Base-by-base conservation (phyloP, 2,329 filamentous ascomycete genomes). In the Thelonectria olida region DNA sequence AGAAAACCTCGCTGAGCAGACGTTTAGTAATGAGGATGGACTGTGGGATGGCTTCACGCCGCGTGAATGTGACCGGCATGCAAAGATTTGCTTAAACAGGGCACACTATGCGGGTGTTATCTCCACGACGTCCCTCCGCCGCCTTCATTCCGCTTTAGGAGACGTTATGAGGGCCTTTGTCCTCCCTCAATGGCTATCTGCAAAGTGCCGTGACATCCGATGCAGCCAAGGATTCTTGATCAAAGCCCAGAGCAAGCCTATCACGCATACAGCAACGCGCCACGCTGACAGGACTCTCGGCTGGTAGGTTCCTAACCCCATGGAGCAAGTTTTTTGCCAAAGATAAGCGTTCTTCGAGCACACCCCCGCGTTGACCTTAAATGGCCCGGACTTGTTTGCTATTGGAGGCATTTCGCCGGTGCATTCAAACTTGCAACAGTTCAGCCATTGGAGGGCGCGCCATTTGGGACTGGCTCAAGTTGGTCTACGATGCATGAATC, bases 151-250 rank as follows among this genome's bases (percentile, higher is more conserved):
- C 38, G 13, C 19, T 41, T 41, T 20, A 10, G 38, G 38, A 41
- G 38, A 41, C 15, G 38, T 8, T 13, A 41, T 2, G 19, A 17
- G 38, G 38, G 19, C 19, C 39, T 22, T 31, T 20, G 28, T 23
- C 27, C 34, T 45, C 34, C 34, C 34, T 49, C n/a, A 13, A n/a
- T 19, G 6, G 9, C 22, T 48, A 22, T 49, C 31, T 41, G 44
- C 9, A 31, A 23, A 13, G 15, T 56, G 53, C 53, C 53, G 53
- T 25, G n/a, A 25, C 53, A 56, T 56, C 53, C 53, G 53, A 49
- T 17, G 20, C 27, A 22, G 28, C 38, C 31, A 34, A 22, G 50
- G 42, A 45, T 39, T 27, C 20, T 17, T n/a, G 44, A 51, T 42
- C 25, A 17, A 22, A 34, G 2, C 7, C 2, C n/a, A 15, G n/a